phyloP scores from a whole-genome alignment of 75 land plant genomes.

The Chamaecyparis obtusa region DNA sequence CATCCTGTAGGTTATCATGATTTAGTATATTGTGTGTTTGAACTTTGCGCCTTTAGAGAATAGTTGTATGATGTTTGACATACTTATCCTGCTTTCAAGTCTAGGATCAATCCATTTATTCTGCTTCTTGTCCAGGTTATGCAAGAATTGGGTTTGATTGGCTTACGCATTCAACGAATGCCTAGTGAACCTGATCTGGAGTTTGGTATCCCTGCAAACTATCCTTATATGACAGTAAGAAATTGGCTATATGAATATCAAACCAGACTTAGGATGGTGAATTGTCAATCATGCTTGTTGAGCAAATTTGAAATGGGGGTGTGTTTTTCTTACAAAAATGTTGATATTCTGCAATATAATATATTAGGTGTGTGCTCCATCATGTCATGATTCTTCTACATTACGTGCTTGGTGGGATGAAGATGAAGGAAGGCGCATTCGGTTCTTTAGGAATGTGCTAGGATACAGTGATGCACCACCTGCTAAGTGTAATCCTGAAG shows the following conservation, averaged over 20 bases:
- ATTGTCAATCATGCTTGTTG: neutral
- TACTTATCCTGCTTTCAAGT: neutral
- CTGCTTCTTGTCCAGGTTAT: conserved; percentile 61
- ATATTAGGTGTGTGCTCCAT: conserved; percentile 93
- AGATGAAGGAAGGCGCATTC: conserved; percentile 70
- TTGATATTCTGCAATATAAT: conserved; percentile 1
- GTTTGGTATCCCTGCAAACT: conserved; percentile 89
- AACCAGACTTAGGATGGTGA: neutral
- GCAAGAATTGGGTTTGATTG: conserved; percentile 92
- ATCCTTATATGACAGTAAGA: conserved; percentile 88
- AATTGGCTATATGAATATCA: neutral
- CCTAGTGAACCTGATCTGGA: conserved; percentile 85
- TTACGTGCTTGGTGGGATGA: conserved; percentile 99
- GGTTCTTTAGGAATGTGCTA: conserved; percentile 54
- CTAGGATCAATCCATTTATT: neutral
- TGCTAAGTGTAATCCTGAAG: conserved; percentile 58
- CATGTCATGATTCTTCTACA: conserved; percentile 96
- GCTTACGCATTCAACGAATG: conserved; percentile 95
- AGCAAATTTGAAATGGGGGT: neutral
- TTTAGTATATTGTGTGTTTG: neutral
- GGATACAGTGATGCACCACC: conserved; percentile 72
- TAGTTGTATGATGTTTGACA: neutral
- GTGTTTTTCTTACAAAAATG: neutral
- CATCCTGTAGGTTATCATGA: conserved; percentile 66
- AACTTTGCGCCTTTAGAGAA: neutral